These are phyloP conservation scores for Aspergillus fumigatiaffinis DNA, from an alignment of 2,329 filamentous ascomycete genomes.

Conservation along the genomic window DNA sequence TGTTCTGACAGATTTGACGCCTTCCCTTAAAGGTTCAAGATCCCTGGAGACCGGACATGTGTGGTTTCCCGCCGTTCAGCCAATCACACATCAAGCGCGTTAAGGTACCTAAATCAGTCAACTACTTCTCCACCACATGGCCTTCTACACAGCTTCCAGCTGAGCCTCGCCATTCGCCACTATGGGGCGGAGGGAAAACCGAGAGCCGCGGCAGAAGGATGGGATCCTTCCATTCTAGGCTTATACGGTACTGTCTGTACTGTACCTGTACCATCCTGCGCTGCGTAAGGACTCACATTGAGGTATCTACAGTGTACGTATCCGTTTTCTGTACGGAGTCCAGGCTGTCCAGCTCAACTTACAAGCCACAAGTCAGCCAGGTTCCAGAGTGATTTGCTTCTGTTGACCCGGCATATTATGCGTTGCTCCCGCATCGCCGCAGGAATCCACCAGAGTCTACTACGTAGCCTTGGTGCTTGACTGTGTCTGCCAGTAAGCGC, in stretches of 20 bases:
- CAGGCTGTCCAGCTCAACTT: no score
- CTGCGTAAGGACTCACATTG: not conserved
- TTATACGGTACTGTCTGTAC: not conserved
- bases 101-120: not conserved
- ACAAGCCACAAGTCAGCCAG: not conserved
- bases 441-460: not conserved
- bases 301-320: not conserved
- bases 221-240: not conserved
- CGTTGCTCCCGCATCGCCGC: no score
- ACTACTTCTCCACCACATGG: not conserved
- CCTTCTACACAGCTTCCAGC: not conserved
- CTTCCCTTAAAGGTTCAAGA: not conserved
- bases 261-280: not conserved
- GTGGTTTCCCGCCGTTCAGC: not conserved
- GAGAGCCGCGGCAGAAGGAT: slow-evolving; percentile 4
- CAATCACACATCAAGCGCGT: not conserved
- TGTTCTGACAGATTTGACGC: not conserved
- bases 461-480: not conserved
- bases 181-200: slow-evolving; percentile 3
- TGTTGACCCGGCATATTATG: not conserved
- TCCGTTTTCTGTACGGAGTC: no score
- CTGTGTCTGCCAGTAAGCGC: not conserved
- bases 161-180: slow-evolving; percentile 2
- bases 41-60: not conserved
- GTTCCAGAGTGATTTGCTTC: not conserved